phyloP scores from a whole-genome alignment of 164 flowering plant species.

The Protea cynaroides region DNA sequence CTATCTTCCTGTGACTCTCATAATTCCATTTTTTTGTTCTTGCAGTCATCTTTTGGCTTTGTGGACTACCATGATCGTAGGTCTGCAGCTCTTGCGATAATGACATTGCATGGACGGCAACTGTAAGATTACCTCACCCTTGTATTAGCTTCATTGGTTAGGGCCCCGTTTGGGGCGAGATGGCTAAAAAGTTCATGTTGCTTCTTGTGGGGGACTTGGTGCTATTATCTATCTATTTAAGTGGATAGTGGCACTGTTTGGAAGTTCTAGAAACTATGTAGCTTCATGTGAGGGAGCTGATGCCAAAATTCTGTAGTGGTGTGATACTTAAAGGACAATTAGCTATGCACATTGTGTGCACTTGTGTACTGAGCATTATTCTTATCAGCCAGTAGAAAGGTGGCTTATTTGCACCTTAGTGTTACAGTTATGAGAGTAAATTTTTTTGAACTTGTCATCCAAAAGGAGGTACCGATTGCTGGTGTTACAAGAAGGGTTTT shows the following conservation, averaged over 20 bases:
- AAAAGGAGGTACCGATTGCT: no score
- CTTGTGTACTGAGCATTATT: not conserved
- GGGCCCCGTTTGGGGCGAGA: no score
- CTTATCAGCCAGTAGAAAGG: not conserved
- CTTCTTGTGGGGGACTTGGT: no score
- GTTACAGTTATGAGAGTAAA: no score
- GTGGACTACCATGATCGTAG: slow-evolving; percentile 93
- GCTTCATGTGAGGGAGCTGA: not conserved
- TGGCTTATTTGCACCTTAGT: not conserved
- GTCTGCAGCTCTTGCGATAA: slow-evolving; percentile 87
- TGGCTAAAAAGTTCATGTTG: no score
- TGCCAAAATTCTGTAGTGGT: not conserved
- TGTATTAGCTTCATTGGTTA: no score
- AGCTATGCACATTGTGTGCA: not conserved
- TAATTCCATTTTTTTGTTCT: slow-evolving; percentile 5
- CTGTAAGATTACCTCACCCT: slow-evolving; percentile 43
- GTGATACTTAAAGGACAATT: not conserved
- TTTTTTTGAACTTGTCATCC: no score
- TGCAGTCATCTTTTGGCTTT: slow-evolving; percentile 98
- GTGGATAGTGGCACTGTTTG: no score
- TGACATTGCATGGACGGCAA: slow-evolving; percentile 89
- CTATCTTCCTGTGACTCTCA: not conserved
- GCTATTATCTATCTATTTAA: no score
- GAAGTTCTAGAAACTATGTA: not conserved
- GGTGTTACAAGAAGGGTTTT: not conserved